phyloP scores from a whole-genome alignment of 441 rosid genomes.

The Syzygium syzygioides region DNA sequence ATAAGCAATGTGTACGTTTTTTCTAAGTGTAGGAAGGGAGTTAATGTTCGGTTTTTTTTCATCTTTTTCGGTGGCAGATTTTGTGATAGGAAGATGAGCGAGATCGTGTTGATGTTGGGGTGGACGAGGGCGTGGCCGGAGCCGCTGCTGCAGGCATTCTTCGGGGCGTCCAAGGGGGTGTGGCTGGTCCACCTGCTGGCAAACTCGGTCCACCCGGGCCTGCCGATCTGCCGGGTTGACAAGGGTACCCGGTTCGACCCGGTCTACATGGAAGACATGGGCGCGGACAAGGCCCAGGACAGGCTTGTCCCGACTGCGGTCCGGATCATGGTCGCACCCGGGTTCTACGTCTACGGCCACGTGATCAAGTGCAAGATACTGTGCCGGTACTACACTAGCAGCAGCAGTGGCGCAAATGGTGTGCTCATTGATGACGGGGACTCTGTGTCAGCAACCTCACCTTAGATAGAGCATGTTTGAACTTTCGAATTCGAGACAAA shows the following conservation, averaged over 20 bases:
- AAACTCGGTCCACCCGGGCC: conserved; percentile 73
- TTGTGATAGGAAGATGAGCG: conserved; percentile 97
- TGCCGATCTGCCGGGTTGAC: conserved; percentile 73
- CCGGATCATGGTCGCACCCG: conserved; percentile 87
- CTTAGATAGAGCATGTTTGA: conserved; percentile 1
- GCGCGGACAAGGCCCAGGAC: conserved; percentile 50
- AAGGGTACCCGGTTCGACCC: conserved; percentile 53
- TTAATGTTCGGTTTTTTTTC: background rate
- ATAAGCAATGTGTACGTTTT: background rate
- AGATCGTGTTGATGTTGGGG: conserved; percentile 79
- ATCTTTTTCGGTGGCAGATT: conserved; percentile 15
- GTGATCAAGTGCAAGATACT: conserved; percentile 88
- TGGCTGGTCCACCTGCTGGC: conserved; percentile 91
- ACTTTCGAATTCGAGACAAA: background rate
- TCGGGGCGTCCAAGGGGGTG: conserved; percentile 76
- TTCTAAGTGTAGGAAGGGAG: background rate
- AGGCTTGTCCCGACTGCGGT: conserved; percentile 47
- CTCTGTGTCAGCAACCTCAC: conserved; percentile 19
- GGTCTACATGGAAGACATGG: conserved; percentile 86
- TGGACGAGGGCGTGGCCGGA: conserved; percentile 98
- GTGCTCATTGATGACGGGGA: conserved; percentile 10
- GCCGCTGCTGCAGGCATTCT: conserved; percentile 72
- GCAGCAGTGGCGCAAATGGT: conserved; percentile 12
- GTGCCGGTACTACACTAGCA: conserved; percentile 45
- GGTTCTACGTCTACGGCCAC: conserved; percentile 78